Percentiles rank a stretch among this genome's conserved stretches.
Conservation (phyloP, 1,139 yeast genomes). For the Yamadazyma atlantica region DNA sequence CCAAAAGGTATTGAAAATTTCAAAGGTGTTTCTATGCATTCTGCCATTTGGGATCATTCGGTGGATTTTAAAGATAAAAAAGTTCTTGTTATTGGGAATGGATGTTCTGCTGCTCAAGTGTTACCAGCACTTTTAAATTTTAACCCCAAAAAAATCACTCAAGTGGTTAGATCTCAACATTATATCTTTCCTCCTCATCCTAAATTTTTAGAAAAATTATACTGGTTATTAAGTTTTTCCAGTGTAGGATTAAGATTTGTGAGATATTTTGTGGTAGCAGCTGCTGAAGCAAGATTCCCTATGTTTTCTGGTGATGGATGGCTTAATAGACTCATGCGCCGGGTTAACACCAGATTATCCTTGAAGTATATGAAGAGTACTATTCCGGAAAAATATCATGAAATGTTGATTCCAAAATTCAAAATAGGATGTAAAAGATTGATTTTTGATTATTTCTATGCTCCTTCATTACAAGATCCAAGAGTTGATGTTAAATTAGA, state of each 20-base stretch:
- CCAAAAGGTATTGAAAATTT: slow-evolving; percentile 37
- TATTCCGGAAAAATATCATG: slow-evolving; percentile 37
- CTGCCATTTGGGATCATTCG: slow-evolving; percentile 47
- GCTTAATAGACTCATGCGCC: slow-evolving; percentile 27
- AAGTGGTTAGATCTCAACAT: slow-evolving; percentile 38
- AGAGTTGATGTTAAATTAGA: slow-evolving; percentile 27
- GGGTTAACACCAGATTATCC: slow-evolving; percentile 21
- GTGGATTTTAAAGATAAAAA: slow-evolving; percentile 35
- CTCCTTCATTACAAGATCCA: slow-evolving; percentile 34
- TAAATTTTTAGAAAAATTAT: slow-evolving; percentile 17
- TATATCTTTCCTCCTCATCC: slow-evolving; percentile 44
- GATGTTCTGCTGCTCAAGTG: slow-evolving; percentile 46
- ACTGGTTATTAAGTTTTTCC: slow-evolving; percentile 25
- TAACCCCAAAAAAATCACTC: slow-evolving; percentile 30
- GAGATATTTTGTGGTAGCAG: slow-evolving; percentile 27
- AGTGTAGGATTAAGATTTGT: slow-evolving; percentile 27
- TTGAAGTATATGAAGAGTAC: slow-evolving; percentile 27
- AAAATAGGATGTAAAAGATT: slow-evolving; percentile 46
- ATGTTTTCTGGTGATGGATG: slow-evolving; percentile 33
- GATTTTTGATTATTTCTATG: slow-evolving; percentile 38
- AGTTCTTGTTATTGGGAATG: slow-evolving; percentile 43
- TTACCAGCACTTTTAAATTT: slow-evolving; percentile 32
- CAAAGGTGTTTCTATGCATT: slow-evolving; percentile 48
- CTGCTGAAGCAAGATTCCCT: slow-evolving; percentile 38
- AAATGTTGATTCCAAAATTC: slow-evolving; percentile 34